Evolutionary conservation across 148 eudicot species (phyloP).

Genomic region (Camellia granthamiana): DNA sequence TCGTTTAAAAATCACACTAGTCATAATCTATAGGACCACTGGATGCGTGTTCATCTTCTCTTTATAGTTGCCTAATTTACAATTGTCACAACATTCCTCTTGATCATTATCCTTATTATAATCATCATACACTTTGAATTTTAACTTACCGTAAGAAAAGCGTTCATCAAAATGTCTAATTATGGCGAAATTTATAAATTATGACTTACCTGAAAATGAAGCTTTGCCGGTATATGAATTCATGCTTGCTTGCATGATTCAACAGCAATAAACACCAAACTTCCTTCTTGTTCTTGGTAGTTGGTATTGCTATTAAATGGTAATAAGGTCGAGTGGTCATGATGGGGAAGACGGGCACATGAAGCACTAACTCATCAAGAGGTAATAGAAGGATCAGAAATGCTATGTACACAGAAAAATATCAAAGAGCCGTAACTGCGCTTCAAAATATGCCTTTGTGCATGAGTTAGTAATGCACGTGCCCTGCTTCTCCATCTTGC

Average conservation of each 20-base stretch:
- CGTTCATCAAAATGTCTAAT: background rate
- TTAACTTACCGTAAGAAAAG: background rate
- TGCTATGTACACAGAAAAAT: background rate
- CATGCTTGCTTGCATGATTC: background rate
- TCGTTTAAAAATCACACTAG: background rate
- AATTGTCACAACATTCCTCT: background rate
- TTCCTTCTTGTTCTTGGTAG: too few relatives aligned
- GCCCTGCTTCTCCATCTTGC: constrained; percentile 99
- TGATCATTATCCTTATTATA: background rate
- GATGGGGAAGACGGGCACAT: constrained; percentile 99
- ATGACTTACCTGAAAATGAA: constrained; percentile 14
- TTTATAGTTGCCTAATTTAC: background rate
- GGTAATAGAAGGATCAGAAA: background rate
- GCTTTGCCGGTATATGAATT: background rate
- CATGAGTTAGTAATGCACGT: constrained; percentile 93
- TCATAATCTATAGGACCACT: background rate
- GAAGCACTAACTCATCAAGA: constrained; percentile 68
- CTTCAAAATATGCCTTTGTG: background rate
- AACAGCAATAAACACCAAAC: background rate
- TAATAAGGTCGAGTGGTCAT: constrained; percentile 70
- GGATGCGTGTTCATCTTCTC: background rate
- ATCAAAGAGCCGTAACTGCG: background rate
- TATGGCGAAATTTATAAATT: background rate
- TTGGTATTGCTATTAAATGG: background rate
- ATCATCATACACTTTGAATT: background rate